Percentiles rank a stretch among this genome's conserved stretches.
Evolutionary conservation across 2,329 filamentous ascomycete genomes (phyloP).

Genomic region (Emericellopsis cladophorae): DNA sequence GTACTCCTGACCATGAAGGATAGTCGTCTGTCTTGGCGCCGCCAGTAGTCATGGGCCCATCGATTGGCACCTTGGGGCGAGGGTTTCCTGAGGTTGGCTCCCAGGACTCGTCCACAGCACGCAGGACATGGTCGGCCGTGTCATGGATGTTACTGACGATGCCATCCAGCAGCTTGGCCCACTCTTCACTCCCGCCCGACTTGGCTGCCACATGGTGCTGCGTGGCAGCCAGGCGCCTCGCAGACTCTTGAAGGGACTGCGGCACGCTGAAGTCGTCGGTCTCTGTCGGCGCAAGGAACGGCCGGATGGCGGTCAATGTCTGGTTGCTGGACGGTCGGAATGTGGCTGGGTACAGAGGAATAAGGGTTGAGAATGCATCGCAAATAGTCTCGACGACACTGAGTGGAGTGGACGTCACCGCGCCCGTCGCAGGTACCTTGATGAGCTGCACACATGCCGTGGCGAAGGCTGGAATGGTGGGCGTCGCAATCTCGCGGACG

Average conservation of each 20-base stretch:
- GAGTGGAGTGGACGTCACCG: conserved; percentile 18
- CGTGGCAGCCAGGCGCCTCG: conserved; percentile 54
- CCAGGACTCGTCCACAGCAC: conserved; percentile 72
- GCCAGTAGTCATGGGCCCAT: conserved; percentile 34
- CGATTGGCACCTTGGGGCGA: conserved; percentile 27
- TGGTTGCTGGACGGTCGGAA: conserved; percentile 66
- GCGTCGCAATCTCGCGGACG: conserved; percentile 77
- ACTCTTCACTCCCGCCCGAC: conserved; percentile 64
- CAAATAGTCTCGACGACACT: conserved; percentile 55
- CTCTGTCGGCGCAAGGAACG: conserved; percentile 52
- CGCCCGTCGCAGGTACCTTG: conserved; percentile 24
- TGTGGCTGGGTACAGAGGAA: conserved; percentile 73
- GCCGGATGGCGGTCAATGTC: conserved; percentile 46
- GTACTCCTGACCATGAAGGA: conserved; percentile 63
- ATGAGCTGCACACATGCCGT: conserved; percentile 58
- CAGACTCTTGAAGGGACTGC: conserved; percentile 37
- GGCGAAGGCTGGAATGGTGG: conserved; percentile 63
- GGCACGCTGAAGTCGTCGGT: conserved; percentile 36
- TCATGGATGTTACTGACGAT: conserved; percentile 54
- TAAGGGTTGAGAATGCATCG: conserved; percentile 55
- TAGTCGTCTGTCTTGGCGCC: conserved; percentile 35
- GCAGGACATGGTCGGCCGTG: conserved; percentile 65
- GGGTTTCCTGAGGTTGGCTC: conserved; percentile 47
- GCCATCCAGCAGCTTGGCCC: conserved; percentile 52
- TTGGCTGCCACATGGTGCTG: conserved; percentile 75